Evolutionary conservation across 2,329 filamentous ascomycete species (phyloP), one percentile per base, ranked within the genome.

Genomic region (Fusarium sp.): DNA sequence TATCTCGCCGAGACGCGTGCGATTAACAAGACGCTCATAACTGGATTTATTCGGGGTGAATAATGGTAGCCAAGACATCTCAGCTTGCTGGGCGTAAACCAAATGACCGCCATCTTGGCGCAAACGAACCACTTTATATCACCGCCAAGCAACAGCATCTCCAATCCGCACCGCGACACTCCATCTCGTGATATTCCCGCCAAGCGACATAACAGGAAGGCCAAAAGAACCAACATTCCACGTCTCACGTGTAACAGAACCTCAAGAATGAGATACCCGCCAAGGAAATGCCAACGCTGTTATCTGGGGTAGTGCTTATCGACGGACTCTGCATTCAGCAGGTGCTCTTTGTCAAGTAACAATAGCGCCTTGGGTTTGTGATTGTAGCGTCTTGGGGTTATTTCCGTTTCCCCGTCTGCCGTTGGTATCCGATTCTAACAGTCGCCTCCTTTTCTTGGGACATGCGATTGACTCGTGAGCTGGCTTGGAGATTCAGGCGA

Each of bases 191-290:
- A 69, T 65, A 60, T 22, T 6, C 25, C 45, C 36, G 71, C 71
- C 71, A 73, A 73, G 71, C n/a, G 27, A 65, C 70, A 52, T 15
- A 56, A 70, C 36, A 36, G 70, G 69, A 65, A 71, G 69, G 69
- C n/a, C 42, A 46, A 42, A 52, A 29, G 14, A 20, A 8, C 18
- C 58, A 58, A 38, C 58, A 58, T 57, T 33, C 25, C 17, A 58
- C 20, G 33, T 2, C 42, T 39, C 46, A 52, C 35, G 17, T 53
- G 33, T 7, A 38, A 22, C 11, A 11, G 17, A 12, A 31, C 7
- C 25, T 27, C 33, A 22, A 25, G n/a, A 15, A 39, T 33, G 3
- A 47, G 15, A 10, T 5, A 20, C 12, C 12, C 12, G 55, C 55
- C 55, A 58, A 58, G 55, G 9, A 9, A 52, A 39, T 53, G 55